Evolutionary conservation across 495 filamentous ascomycete species (phyloP).

Genomic region (Sporormia fimetaria): DNA sequence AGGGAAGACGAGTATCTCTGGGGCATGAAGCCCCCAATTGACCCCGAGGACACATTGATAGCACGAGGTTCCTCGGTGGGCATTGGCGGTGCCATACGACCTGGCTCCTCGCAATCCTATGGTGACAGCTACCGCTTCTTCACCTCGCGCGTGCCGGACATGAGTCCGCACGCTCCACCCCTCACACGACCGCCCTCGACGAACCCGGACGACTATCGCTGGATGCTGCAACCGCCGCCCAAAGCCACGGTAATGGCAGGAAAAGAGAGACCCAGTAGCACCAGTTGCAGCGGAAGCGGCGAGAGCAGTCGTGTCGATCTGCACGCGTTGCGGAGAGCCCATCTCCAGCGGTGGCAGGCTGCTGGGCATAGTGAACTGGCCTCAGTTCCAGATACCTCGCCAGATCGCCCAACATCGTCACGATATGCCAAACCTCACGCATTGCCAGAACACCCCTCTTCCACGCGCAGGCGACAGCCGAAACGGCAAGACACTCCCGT

Average conservation of each 20-base stretch:
- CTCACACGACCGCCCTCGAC: constrained; percentile 64
- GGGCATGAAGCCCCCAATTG: constrained; percentile 39
- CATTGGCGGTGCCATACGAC: constrained; percentile 40
- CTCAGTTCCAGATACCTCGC: constrained; percentile 23
- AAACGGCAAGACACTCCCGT: constrained; percentile 16
- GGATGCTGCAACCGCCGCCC: constrained; percentile 88
- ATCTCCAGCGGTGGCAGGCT: constrained; percentile 32
- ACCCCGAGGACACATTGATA: constrained; percentile 30
- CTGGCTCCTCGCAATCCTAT: constrained; percentile 31
- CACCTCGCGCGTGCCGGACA: constrained; percentile 51
- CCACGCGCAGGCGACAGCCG: constrained; percentile 12
- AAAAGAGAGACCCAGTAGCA: constrained; percentile 44
- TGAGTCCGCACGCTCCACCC: constrained; percentile 79
- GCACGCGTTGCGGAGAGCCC: too few relatives aligned
- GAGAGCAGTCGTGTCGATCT: constrained; percentile 31
- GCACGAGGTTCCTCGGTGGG: constrained; percentile 39
- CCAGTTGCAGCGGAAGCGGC: constrained; percentile 41
- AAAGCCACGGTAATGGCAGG: constrained; percentile 77
- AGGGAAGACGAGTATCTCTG: constrained; percentile 77
- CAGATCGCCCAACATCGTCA: constrained; percentile 20
- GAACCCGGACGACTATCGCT: constrained; percentile 56
- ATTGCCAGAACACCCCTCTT: constrained; percentile 8
- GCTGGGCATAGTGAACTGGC: too few relatives aligned
- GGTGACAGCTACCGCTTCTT: constrained; percentile 52
- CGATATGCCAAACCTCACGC: constrained; percentile 21